Conservation (phyloP, 2,329 filamentous ascomycete genomes). For the Neofusicoccum cordaticola region DNA sequence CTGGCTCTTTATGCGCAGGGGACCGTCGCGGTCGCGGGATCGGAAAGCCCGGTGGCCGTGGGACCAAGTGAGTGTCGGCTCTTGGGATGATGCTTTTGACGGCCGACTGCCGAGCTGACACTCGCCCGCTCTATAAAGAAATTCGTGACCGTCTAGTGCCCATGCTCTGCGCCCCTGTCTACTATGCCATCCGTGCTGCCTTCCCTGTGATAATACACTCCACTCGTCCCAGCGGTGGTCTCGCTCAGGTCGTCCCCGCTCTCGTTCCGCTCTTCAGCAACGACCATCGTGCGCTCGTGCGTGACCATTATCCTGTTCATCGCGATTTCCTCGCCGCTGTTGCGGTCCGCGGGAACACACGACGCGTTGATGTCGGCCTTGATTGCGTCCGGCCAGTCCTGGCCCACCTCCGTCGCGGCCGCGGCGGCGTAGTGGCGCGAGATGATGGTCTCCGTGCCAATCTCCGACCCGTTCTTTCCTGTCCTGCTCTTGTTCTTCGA, state of each 20-base stretch:
- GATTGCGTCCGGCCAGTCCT: background rate
- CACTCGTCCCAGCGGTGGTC: background rate
- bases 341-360: background rate
- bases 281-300: background rate
- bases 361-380: slow-evolving; percentile 4
- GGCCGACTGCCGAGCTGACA: too few relatives aligned
- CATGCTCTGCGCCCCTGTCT: background rate
- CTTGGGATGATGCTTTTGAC: too few relatives aligned
- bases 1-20: too few relatives aligned
- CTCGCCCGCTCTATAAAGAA: background rate
- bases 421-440: background rate
- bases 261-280: background rate
- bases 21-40: too few relatives aligned
- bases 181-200: background rate
- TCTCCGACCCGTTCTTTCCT: background rate
- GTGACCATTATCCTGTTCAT: slow-evolving; percentile 12
- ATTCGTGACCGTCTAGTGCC: background rate
- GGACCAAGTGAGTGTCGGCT: too few relatives aligned
- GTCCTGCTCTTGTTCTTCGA: background rate
- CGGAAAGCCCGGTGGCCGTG: too few relatives aligned
- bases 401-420: background rate
- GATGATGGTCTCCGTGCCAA: background rate
- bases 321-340: background rate
- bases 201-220: background rate
- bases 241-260: background rate